These are phyloP conservation scores for Anastatica hierochuntica DNA, from an alignment of 345 rosid species.

Conservation along the genomic window DNA sequence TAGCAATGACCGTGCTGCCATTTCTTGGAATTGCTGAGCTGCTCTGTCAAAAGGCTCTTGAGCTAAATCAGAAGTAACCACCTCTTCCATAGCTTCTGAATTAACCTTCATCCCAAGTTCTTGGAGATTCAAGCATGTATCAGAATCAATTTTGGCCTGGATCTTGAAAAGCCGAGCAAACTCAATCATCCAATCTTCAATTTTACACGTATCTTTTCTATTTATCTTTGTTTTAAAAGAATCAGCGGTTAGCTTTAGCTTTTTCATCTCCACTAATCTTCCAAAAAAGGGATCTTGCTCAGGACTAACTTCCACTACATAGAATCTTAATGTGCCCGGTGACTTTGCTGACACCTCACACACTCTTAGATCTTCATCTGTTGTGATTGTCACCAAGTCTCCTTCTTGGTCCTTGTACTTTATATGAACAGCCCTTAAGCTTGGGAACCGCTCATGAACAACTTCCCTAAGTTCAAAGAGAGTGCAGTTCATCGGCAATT, in stretches of 20 bases:
- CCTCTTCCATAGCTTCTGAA: slow-evolving; percentile 89
- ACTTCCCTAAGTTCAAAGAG: slow-evolving; percentile 62
- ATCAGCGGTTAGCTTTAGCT: slow-evolving; percentile 10
- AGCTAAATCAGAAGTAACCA: slow-evolving; percentile 78
- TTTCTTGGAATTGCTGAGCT: slow-evolving; percentile 75
- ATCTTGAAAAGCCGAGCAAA: slow-evolving; percentile 75
- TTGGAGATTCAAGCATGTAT: slow-evolving; percentile 61
- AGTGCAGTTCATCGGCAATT: slow-evolving; percentile 56
- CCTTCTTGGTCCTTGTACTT: slow-evolving; percentile 89
- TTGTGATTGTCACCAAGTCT: slow-evolving; percentile 74
- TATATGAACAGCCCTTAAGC: slow-evolving; percentile 51
- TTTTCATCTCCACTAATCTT: slow-evolving; percentile 32
- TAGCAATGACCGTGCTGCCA: slow-evolving; percentile 79
- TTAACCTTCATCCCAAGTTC: slow-evolving; percentile 72
- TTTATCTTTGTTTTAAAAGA: slow-evolving; percentile 20
- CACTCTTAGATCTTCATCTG: slow-evolving; percentile 72
- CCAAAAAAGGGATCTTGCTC: slow-evolving; percentile 48
- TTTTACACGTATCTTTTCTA: slow-evolving; percentile 27
- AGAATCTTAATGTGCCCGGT: slow-evolving; percentile 43
- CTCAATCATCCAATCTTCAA: slow-evolving; percentile 81
- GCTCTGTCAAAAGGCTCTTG: slow-evolving; percentile 59
- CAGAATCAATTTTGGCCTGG: slow-evolving; percentile 63
- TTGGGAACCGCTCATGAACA: slow-evolving; percentile 59
- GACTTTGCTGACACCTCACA: slow-evolving; percentile 51
- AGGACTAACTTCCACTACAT: slow-evolving; percentile 53